Conservation (phyloP, 805 yeast species). For the Nakazawaea laoshanensis region DNA sequence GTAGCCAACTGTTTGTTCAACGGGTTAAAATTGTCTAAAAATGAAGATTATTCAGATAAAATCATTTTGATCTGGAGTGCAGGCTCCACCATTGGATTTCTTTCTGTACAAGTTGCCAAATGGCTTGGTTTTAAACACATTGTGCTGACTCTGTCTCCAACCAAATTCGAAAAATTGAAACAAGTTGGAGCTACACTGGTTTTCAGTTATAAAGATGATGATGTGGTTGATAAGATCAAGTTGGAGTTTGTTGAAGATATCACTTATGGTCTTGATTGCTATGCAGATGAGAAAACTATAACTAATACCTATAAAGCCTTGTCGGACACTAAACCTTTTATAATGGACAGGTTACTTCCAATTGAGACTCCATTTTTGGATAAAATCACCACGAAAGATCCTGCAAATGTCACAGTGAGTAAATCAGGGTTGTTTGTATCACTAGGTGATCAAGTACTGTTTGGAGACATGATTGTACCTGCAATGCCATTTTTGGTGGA, state of each 20-base stretch:
- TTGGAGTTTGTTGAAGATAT: conserved; percentile 19
- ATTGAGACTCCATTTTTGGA: no score
- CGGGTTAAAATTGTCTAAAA: conserved; percentile 22
- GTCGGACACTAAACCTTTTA: conserved; percentile 23
- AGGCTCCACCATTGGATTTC: conserved; percentile 50
- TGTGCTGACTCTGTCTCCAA: conserved; percentile 18
- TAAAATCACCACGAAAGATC: no score
- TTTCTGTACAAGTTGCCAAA: conserved; percentile 53
- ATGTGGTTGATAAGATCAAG: conserved; percentile 20
- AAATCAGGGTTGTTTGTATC: no score
- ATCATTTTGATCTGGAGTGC: conserved; percentile 56
- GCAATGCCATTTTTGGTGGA: no score
- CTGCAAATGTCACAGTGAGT: no score
- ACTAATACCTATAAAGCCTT: conserved; percentile 25
- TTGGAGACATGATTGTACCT: no score
- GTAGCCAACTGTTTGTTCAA: conserved; percentile 41
- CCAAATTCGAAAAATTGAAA: conserved; percentile 16
- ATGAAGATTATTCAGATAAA: conserved; percentile 22
- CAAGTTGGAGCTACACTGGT: conserved; percentile 25
- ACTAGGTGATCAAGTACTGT: no score
- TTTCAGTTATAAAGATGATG: conserved; percentile 24
- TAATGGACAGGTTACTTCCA: conserved; percentile 27
- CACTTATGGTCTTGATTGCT: conserved; percentile 24
- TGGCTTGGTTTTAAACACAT: conserved; percentile 27
- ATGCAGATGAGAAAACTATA: conserved; percentile 15